These are phyloP conservation scores for Gleditsia sinensis DNA, from an alignment of 306 rosid species.

Conservation along the genomic window DNA sequence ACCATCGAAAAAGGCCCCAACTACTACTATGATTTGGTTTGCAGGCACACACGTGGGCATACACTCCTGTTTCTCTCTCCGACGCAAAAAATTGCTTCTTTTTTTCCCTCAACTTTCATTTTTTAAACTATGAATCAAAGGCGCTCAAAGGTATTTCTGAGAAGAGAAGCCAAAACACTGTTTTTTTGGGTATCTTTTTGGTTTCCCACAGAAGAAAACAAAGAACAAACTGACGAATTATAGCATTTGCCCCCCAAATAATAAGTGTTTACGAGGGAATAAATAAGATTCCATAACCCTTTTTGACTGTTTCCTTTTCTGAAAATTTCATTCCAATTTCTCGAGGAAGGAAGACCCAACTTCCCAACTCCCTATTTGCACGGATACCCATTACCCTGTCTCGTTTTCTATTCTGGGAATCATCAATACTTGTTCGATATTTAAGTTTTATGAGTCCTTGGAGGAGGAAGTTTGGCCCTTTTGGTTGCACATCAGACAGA, in stretches of 20 bases:
- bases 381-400: conserved; percentile 48
- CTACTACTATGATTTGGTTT: conserved; percentile 31
- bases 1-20: conserved; percentile 16
- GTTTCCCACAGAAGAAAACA: conserved; percentile 38
- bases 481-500: conserved; percentile 25
- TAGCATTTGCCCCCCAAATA: conserved; percentile 38
- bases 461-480: conserved; percentile 34
- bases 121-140: too few species aligned
- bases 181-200: background rate
- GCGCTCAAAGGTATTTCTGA: background rate
- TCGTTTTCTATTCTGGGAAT: conserved; percentile 31
- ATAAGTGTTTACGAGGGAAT: conserved; percentile 43
- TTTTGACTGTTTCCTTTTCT: conserved; percentile 50
- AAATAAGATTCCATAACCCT: conserved; percentile 46
- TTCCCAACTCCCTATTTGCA: conserved; percentile 37
- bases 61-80: background rate
- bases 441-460: conserved; percentile 28
- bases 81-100: background rate
- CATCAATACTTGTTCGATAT: conserved; percentile 36
- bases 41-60: conserved; percentile 44
- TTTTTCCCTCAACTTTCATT: too few species aligned
- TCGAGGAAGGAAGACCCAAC: conserved; percentile 35
- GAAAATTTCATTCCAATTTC: conserved; percentile 28
- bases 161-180: background rate
- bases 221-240: conserved; percentile 47